Conservation (phyloP, 768 basidiomycete genomes). For the Russula compacta region DNA sequence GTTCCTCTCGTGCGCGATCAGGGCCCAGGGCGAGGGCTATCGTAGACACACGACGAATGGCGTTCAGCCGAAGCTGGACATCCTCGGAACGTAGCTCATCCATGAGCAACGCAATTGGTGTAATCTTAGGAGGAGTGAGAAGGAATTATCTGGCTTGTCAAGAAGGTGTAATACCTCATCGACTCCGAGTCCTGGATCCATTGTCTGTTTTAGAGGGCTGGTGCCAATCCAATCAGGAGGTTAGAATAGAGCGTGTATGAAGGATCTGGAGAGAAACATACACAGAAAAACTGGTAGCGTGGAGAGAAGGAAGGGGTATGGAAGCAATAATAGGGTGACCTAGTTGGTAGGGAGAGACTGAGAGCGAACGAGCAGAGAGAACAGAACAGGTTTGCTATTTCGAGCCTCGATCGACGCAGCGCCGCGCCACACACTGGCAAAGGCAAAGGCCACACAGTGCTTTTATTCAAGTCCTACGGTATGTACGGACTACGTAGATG, state of each 20-base stretch:
- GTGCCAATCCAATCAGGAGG: background rate
- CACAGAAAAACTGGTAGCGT: background rate
- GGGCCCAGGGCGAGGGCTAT: slow-evolving; percentile 95
- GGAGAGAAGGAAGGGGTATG: slow-evolving; percentile 8
- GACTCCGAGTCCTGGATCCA: slow-evolving; percentile 40
- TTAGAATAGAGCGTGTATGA: background rate
- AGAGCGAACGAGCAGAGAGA: background rate
- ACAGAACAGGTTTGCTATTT: background rate
- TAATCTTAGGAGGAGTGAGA: slow-evolving; percentile 43
- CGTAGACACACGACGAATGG: slow-evolving; percentile 94
- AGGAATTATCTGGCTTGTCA: background rate
- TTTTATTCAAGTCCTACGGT: background rate
- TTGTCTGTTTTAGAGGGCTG: background rate
- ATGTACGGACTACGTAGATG: background rate
- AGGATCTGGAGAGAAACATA: background rate
- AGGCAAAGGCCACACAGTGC: background rate
- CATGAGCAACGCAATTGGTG: slow-evolving; percentile 94
- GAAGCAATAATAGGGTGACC: background rate
- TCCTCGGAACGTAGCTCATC: slow-evolving; percentile 98
- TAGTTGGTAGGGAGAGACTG: background rate
- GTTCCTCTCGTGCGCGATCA: slow-evolving; percentile 89
- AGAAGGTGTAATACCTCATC: slow-evolving; percentile 51
- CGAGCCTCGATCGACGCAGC: background rate
- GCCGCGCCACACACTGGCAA: slow-evolving; percentile 2
- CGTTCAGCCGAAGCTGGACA: slow-evolving; percentile 90